A percentile compares a stretch with the other conserved stretches of the same genome.
These are phyloP conservation scores for Penicillium oxalicum DNA, from an alignment of 2,329 filamentous ascomycete species.

Conservation along the genomic window DNA sequence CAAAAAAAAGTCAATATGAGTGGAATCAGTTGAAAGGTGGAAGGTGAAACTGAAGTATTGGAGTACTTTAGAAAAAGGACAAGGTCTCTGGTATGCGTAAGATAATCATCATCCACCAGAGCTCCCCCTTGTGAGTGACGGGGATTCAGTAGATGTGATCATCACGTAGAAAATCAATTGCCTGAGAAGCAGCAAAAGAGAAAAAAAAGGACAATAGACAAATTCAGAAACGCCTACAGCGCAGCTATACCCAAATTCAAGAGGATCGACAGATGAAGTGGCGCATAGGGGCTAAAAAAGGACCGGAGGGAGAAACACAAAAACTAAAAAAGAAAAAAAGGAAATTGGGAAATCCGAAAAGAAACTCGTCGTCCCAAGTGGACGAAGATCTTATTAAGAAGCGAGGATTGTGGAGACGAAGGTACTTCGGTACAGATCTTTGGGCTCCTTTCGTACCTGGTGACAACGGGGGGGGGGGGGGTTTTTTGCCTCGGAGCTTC, in stretches of 20 bases:
- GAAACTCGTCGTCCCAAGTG: neutral
- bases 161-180: neutral
- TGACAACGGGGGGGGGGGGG: neutral
- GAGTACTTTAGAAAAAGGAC: no score
- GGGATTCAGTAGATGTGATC: no score
- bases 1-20: no score
- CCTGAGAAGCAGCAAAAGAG: neutral
- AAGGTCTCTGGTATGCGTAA: no score
- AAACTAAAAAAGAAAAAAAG: no score
- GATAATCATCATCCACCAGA: no score
- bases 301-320: no score
- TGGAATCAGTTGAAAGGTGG: no score
- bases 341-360: neutral
- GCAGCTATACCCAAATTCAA: neutral
- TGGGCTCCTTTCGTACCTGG: neutral
- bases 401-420: neutral
- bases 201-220: neutral
- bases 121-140: no score
- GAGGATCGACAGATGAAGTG: neutral
- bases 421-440: neutral
- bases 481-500: neutral
- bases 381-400: neutral
- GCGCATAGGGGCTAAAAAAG: neutral
- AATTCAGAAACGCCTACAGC: no score
- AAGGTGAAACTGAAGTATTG: no score